Conservation (phyloP, 352 stramenopile species). For the Discostella stelligera region DNA sequence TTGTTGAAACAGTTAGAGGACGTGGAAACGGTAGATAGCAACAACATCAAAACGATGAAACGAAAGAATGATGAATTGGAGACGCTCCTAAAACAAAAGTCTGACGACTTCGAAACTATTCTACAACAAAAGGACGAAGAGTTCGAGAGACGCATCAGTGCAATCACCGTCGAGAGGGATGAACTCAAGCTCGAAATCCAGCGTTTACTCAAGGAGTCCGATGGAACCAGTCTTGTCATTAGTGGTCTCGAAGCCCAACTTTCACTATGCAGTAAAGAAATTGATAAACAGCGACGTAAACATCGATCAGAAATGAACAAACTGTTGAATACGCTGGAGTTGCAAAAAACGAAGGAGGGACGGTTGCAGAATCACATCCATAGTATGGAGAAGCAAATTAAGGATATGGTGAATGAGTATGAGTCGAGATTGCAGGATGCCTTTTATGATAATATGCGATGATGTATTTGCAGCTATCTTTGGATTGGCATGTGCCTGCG, state of each 20-base stretch:
- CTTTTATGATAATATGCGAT: conserved; percentile 28
- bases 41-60: no score
- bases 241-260: conserved; percentile 27
- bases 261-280: conserved; percentile 36
- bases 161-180: conserved; percentile 29
- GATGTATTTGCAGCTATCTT: no score
- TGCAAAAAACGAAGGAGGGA: conserved; percentile 53
- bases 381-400: conserved; percentile 51
- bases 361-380: conserved; percentile 44
- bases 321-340: conserved; percentile 41
- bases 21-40: neutral
- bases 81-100: neutral
- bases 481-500: no score
- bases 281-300: conserved; percentile 36
- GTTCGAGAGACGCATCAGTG: conserved; percentile 12
- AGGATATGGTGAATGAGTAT: conserved; percentile 50
- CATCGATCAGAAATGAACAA: conserved; percentile 51
- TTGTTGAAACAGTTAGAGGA: conserved; percentile 33
- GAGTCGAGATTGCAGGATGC: conserved; percentile 39
- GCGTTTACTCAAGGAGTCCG: conserved; percentile 23
- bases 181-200: conserved; percentile 26
- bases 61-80: no score
- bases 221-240: conserved; percentile 8
- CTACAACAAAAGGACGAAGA: conserved; percentile 23
- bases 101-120: conserved; percentile 30